Base-by-base conservation (phyloP, 805 yeast genomes). In the Yamadazyma laniorum region DNA sequence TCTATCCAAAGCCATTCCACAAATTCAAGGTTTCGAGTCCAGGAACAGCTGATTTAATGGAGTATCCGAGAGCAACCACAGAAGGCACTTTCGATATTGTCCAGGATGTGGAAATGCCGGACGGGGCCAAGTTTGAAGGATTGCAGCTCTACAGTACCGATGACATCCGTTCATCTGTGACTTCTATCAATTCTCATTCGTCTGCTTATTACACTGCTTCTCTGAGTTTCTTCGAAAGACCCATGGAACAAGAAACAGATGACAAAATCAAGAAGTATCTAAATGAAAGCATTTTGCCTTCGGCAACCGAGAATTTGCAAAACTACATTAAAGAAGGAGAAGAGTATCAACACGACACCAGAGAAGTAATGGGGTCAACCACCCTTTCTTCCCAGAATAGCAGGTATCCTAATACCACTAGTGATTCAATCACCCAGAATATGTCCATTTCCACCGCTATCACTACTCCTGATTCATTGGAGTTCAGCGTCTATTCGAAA, bases 301-400 rank as follows among this genome's bases (percentile, higher is more conserved):
- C 36, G 14, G n/a, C 7, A 17, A 12, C 13, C 14, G 17, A 13
- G 12, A 18, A 14, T 11, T 17, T 22, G 9, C 25, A 16, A 25
- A 23, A 28, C 12, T 29, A 19, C 14, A 16, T n/a, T 28, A 5
- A n/a, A 15, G 18, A 28, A 28, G 7, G 6, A 26, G 29, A 26
- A 13, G 25, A 22, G 12, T 22, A 11, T 11, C 9, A 14, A 14
- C 29, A 11, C 9, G 40, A 35, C 18, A 42, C 26, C 15, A 39
- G 49, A 40, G 44, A 42, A 18, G 18, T 33, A n/a, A 44, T 51
- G 6, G 42, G 35, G 5, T 40, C 56, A 1, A 50, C 56, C 6
- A 39, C 51, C n/a, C 35, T 41, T 3, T 48, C 56, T 6, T 50
- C 56, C 7, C 46, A 51, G 3, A 49, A 50, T 49, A 51, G 55